Evolutionary conservation across 306 rosid species (phyloP).

Genomic region (Begonia peltatifolia): DNA sequence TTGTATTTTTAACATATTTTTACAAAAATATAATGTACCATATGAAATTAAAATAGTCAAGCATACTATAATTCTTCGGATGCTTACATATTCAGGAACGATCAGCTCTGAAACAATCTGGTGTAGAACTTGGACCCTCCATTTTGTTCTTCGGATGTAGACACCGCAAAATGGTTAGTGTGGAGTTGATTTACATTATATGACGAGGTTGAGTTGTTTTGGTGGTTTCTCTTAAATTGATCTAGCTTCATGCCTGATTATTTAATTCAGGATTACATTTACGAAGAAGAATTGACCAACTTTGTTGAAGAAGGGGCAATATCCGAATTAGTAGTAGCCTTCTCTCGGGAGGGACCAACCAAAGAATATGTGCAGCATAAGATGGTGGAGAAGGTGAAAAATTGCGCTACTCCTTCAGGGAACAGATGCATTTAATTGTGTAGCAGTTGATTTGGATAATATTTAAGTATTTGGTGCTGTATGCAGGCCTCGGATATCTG

Average conservation of each 20-base stretch:
- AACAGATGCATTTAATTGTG: not conserved
- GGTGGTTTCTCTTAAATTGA: not conserved
- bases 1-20: no score
- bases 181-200: not conserved
- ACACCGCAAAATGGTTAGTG: constrained; percentile 75
- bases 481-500: constrained; percentile 80
- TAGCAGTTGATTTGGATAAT: not conserved
- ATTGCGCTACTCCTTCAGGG: constrained; percentile 1
- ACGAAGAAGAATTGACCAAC: constrained; percentile 75
- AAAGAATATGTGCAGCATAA: constrained; percentile 95
- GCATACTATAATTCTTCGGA: not conserved
- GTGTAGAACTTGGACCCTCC: constrained; percentile 68
- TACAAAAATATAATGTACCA: no score
- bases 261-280: constrained; percentile 67
- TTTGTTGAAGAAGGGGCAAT: constrained; percentile 64
- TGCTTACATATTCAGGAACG: constrained; percentile 56
- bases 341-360: constrained; percentile 85
- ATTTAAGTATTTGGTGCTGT: constrained; percentile 3
- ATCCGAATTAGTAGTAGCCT: constrained; percentile 75
- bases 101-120: constrained; percentile 56
- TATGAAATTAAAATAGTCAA: not conserved
- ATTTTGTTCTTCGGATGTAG: constrained; percentile 89
- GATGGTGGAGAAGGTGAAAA: constrained; percentile 70
- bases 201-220: not conserved
- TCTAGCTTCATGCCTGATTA: not conserved